These are phyloP conservation scores for Neoboletus subvelutipes DNA, from an alignment of 768 basidiomycete genomes.

Conservation along the genomic window DNA sequence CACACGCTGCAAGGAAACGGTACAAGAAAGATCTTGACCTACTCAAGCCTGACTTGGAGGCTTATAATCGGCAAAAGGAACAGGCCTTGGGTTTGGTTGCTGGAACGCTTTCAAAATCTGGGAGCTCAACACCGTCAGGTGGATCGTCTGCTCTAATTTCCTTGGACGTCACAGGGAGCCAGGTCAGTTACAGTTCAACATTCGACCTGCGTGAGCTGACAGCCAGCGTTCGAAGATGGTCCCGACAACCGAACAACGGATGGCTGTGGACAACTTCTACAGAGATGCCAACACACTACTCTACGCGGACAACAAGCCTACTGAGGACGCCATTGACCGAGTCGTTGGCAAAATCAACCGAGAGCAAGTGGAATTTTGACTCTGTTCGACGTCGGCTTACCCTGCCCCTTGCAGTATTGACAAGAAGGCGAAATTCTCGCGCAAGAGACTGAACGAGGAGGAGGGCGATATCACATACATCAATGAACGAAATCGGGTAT, in stretches of 20 bases:
- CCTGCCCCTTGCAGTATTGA: slow-evolving; percentile 57
- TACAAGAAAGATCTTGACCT: slow-evolving; percentile 92
- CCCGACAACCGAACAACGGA: slow-evolving; percentile 58
- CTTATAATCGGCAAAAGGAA: slow-evolving; percentile 90
- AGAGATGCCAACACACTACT: slow-evolving; percentile 90
- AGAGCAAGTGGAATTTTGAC: slow-evolving; percentile 61
- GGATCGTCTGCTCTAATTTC: slow-evolving; percentile 42
- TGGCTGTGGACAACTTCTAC: slow-evolving; percentile 81
- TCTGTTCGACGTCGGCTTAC: neutral
- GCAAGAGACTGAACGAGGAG: slow-evolving; percentile 87
- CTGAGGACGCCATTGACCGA: slow-evolving; percentile 92
- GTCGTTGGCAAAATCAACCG: slow-evolving; percentile 89
- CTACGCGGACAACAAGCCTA: slow-evolving; percentile 94
- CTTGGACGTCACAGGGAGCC: slow-evolving; percentile 51
- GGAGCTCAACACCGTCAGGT: slow-evolving; percentile 30
- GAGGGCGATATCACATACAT: slow-evolving; percentile 98
- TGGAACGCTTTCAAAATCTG: slow-evolving; percentile 55
- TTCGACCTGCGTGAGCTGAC: slow-evolving; percentile 8
- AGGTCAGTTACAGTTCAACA: slow-evolving; percentile 33
- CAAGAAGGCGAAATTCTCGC: slow-evolving; percentile 86
- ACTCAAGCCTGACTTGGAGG: slow-evolving; percentile 83
- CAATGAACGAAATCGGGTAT: slow-evolving; percentile 96
- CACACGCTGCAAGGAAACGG: slow-evolving; percentile 80
- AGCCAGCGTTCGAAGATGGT: slow-evolving; percentile 38
- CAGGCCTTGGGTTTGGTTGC: slow-evolving; percentile 72